Percentiles rank a stretch among this genome's conserved stretches.
phyloP scores from a whole-genome alignment of 2,329 filamentous ascomycete genomes.

The Amphichorda felina region DNA sequence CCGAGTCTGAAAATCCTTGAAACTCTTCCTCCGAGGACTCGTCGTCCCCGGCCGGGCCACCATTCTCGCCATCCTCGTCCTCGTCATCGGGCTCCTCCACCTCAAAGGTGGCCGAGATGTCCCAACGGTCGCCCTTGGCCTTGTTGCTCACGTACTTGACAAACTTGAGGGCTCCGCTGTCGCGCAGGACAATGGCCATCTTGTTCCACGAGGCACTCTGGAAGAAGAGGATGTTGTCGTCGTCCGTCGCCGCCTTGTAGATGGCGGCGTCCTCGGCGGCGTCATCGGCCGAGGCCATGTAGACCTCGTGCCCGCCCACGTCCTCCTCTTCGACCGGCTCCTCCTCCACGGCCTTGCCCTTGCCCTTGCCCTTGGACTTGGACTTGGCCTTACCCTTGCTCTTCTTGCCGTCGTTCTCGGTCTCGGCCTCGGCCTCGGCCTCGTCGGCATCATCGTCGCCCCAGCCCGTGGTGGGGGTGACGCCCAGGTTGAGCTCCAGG shows the following conservation, averaged over 20 bases:
- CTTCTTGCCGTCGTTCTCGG: not conserved
- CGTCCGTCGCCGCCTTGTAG: conserved; percentile 70
- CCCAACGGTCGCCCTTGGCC: conserved; percentile 85
- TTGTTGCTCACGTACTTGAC: conserved; percentile 86
- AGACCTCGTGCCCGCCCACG: conserved; percentile 73
- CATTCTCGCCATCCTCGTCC: conserved; percentile 22
- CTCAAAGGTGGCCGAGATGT: conserved; percentile 69
- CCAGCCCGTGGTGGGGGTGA: conserved; percentile 82
- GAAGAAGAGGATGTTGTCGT: conserved; percentile 57
- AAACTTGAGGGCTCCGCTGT: conserved; percentile 78
- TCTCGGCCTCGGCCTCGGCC: conserved; percentile 10
- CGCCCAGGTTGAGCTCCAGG: conserved; percentile 74
- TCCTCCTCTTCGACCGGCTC: conserved; percentile 26
- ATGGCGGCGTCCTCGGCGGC: conserved; percentile 67
- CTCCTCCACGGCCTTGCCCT: conserved; percentile 18
- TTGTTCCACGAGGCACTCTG: conserved; percentile 71
- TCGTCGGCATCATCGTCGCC: conserved; percentile 48
- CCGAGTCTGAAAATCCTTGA: conserved; percentile 38
- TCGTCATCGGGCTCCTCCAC: conserved; percentile 46
- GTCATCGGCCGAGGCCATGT: conserved; percentile 83
- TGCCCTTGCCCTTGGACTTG: conserved; percentile 18
- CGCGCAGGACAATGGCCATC: conserved; percentile 78
- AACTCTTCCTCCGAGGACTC: conserved; percentile 43
- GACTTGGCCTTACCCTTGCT: conserved; percentile 9
- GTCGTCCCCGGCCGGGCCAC: conserved; percentile 14